Base-by-base conservation (phyloP, 192 early-diverging fungal genomes). In the Spinellus fusiger region DNA sequence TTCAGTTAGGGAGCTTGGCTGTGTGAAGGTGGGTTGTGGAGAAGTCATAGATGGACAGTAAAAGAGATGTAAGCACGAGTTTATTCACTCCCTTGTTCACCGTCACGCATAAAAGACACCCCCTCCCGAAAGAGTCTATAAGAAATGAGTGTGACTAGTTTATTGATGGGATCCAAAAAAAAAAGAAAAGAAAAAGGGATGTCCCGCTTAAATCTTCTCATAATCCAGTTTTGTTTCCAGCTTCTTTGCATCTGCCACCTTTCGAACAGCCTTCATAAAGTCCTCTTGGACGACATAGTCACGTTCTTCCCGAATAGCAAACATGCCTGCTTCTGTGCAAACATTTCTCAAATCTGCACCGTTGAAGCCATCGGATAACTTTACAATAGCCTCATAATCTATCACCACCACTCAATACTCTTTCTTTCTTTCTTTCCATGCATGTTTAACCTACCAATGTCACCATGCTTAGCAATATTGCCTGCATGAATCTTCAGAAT, bases 181-280 rank as follows among this genome's bases (percentile, higher is more conserved):
- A n/a, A n/a, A n/a, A n/a, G n/a, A n/a, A n/a, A n/a, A n/a, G n/a
- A n/a, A 40, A 35, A 35, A 20, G 5, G 33, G 12, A 25, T 7
- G n/a, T 56, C 15, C 7, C 38, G 8, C 18, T 71, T 87, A 93
- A 25, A 93, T 76, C 74, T 91, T 90, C 61, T 91, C 88, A 72
- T 92, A 92, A 62, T 93, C 92, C 26, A 93, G 71, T 77, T 93
- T 93, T 56, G 87, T 86, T 68, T 92, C 90, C 35, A 94, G 76
- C 68, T 98, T 98, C 87, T 99, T 99, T 38, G 92, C 86, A 56
- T 98, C 96, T 4, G 83, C 87, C 29, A 99, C 95, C 81, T 99
- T 99, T 62, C 97, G 87, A 33, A 96, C 97, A 20, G 97, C 97
- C 80, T 99, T 99, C 97, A 98, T 98, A 75, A 98, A 99, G 68